Conservation (phyloP, 1,284 basidiomycete genomes). For the Ceratobasidium sp. region DNA sequence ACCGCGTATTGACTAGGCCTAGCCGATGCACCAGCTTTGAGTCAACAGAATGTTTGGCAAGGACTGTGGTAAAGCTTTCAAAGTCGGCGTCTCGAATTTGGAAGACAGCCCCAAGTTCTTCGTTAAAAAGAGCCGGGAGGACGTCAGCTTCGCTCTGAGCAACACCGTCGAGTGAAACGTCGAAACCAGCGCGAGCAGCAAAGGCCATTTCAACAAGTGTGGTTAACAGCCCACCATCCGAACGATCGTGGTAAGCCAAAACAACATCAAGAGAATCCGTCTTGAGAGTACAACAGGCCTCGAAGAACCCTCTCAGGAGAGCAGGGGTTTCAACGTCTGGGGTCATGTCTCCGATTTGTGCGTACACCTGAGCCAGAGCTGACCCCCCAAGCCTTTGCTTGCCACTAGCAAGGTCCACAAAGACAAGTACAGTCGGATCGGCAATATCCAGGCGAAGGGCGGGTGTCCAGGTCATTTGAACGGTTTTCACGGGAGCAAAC, state of each 20-base stretch:
- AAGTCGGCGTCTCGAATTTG: slow-evolving; percentile 82
- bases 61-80: slow-evolving; percentile 69
- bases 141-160: slow-evolving; percentile 63
- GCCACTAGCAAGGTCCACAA: slow-evolving; percentile 90
- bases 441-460: slow-evolving; percentile 76
- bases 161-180: slow-evolving; percentile 76
- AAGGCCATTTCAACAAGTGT: slow-evolving; percentile 97
- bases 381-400: slow-evolving; percentile 94
- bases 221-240: slow-evolving; percentile 95
- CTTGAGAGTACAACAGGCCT: slow-evolving; percentile 79
- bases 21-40: slow-evolving; percentile 79
- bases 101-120: slow-evolving; percentile 94
- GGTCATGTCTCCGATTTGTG: slow-evolving; percentile 87
- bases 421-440: slow-evolving; percentile 81
- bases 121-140: slow-evolving; percentile 88
- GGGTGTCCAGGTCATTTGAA: slow-evolving; percentile 92
- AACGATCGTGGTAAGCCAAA: slow-evolving; percentile 97
- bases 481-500: slow-evolving; percentile 88
- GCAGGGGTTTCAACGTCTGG: slow-evolving; percentile 90
- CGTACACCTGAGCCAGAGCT: slow-evolving; percentile 94
- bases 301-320: slow-evolving; percentile 85
- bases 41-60: slow-evolving; percentile 81
- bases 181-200: slow-evolving; percentile 86
- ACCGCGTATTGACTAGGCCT: slow-evolving; percentile 72
- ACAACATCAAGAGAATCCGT: slow-evolving; percentile 72